These are phyloP conservation scores for Neurospora sp. DNA, from an alignment of 495 filamentous ascomycete species.

Conservation along the genomic window DNA sequence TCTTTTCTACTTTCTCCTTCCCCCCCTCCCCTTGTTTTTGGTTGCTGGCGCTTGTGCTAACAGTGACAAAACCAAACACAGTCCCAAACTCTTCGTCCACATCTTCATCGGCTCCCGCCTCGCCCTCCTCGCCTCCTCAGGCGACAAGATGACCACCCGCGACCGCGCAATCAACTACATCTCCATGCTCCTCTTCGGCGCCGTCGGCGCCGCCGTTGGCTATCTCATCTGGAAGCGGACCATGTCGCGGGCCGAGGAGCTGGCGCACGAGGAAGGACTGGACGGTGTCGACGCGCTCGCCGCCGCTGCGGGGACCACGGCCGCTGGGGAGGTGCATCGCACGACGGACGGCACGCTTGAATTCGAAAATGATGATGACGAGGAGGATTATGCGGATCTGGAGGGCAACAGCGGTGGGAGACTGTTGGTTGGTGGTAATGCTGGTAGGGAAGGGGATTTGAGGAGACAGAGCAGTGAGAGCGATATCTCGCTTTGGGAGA, in stretches of 20 bases:
- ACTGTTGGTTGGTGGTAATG: not conserved
- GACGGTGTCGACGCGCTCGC: constrained; percentile 13
- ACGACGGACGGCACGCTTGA: constrained; percentile 9
- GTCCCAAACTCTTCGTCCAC: constrained; percentile 82
- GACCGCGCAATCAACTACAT: constrained; percentile 70
- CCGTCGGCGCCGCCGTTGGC: constrained; percentile 66
- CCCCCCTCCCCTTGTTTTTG: too few species aligned
- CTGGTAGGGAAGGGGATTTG: not conserved
- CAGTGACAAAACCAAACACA: too few species aligned
- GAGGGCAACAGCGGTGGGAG: not conserved
- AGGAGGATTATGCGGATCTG: constrained; percentile 10
- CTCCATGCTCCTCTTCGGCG: constrained; percentile 58
- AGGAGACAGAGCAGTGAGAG: constrained; percentile 27
- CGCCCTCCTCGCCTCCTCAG: constrained; percentile 56
- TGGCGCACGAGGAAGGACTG: constrained; percentile 73
- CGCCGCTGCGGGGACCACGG: constrained; percentile 6
- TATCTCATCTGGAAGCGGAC: constrained; percentile 82
- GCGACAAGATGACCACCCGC: constrained; percentile 50
- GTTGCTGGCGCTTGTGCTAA: too few species aligned
- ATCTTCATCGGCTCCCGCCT: constrained; percentile 78
- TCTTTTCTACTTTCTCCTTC: not conserved
- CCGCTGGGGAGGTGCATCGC: not conserved
- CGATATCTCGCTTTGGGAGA: constrained; percentile 49
- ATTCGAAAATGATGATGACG: constrained; percentile 16
- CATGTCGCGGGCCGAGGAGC: constrained; percentile 67